Percentiles rank a stretch among this genome's conserved stretches.
Evolutionary conservation across 75 land plant species (phyloP).

Genomic region (Ceratopteris richardii): DNA sequence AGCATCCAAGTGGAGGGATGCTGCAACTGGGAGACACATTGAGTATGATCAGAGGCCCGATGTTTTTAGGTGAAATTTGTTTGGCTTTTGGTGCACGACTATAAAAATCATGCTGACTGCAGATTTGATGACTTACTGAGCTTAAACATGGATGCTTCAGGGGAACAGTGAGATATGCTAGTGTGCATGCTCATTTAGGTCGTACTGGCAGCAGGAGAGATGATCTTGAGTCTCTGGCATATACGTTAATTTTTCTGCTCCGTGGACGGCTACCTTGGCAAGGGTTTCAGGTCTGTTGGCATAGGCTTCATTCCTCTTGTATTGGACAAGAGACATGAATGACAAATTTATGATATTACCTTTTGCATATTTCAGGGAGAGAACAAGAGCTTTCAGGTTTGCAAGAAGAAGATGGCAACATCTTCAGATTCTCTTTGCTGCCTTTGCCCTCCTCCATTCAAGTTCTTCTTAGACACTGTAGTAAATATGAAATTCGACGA

Average conservation of each 20-base stretch:
- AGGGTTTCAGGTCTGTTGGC: conserved; percentile 35
- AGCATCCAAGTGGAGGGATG: conserved; percentile 30
- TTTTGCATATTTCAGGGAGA: conserved; percentile 15
- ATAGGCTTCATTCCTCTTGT: not conserved
- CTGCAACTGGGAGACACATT: conserved; percentile 22
- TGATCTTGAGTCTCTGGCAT: conserved; percentile 34
- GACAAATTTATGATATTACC: too few species aligned
- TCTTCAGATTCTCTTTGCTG: conserved; percentile 22
- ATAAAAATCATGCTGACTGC: too few species aligned
- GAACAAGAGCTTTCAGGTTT: conserved; percentile 23
- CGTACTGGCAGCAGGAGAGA: conserved; percentile 39
- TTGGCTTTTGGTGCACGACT: not conserved
- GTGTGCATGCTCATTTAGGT: conserved; percentile 44
- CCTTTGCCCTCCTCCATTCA: conserved; percentile 22
- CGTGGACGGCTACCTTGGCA: conserved; percentile 43
- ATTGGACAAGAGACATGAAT: too few species aligned
- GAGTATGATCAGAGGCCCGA: conserved; percentile 41
- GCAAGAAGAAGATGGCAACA: conserved; percentile 28
- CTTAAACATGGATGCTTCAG: conserved; percentile 12
- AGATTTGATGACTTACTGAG: not conserved
- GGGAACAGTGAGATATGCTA: conserved; percentile 44
- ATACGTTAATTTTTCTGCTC: conserved; percentile 34
- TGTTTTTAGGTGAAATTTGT: conserved; percentile 24
- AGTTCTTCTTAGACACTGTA: conserved; percentile 19
- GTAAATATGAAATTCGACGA: conserved; percentile 26